These are phyloP conservation scores for Aspergillus amoenus DNA, from an alignment of 2,329 filamentous ascomycete genomes.

Conservation along the genomic window DNA sequence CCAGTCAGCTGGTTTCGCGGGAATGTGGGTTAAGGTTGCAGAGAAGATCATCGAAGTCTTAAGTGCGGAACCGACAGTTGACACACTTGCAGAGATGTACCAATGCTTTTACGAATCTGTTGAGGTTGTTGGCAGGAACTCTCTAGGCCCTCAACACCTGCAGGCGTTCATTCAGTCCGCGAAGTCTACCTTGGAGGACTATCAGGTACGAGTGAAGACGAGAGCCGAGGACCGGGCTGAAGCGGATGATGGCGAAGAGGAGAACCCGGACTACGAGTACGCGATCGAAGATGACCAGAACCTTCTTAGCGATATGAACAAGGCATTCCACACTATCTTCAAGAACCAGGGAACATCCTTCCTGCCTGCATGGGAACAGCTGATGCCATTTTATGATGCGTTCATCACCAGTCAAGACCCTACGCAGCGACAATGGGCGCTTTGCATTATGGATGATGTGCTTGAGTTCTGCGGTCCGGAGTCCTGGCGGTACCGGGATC, in stretches of 20 bases:
- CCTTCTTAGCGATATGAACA: constrained; percentile 98
- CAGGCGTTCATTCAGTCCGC: constrained; percentile 82
- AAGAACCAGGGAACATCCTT: constrained; percentile 89
- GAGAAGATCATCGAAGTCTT: constrained; percentile 92
- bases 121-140: constrained; percentile 86
- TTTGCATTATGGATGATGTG: constrained; percentile 98
- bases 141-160: constrained; percentile 77
- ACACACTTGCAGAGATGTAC: constrained; percentile 97
- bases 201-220: constrained; percentile 79
- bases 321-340: constrained; percentile 98
- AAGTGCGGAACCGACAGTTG: constrained; percentile 89
- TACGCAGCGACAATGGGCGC: constrained; percentile 96
- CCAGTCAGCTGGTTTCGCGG: constrained; percentile 73
- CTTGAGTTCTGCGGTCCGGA: constrained; percentile 92
- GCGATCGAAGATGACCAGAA: constrained; percentile 98
- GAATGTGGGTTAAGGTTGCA: constrained; percentile 80
- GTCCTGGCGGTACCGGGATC: constrained; percentile 79
- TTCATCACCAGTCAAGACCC: constrained; percentile 80
- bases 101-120: constrained; percentile 99
- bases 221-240: constrained; percentile 83
- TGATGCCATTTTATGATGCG: constrained; percentile 79
- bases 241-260: constrained; percentile 84
- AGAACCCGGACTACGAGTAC: constrained; percentile 80
- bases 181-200: constrained; percentile 83
- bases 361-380: constrained; percentile 80